Evolutionary conservation across 148 eudicot genomes (phyloP), one percentile per base, ranked within the genome.

Genomic region (Cornus florida): DNA sequence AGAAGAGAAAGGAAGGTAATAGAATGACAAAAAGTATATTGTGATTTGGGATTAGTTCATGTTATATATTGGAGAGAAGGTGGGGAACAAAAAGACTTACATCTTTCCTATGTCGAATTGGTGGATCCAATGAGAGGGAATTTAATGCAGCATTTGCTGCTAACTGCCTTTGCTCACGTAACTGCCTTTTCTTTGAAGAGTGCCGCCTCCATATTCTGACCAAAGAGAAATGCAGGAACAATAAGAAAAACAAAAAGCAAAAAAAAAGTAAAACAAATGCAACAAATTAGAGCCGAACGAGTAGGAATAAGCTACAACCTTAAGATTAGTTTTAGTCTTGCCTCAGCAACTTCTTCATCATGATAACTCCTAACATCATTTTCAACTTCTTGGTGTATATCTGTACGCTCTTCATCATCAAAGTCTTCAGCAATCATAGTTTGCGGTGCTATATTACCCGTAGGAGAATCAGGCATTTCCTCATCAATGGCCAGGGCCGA

Each of bases 171-270:
- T 84, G 88, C 80, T 92, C 92, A 19, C 92, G 92, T 33, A 92
- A 39, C 70, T 89, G 88, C 78, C 82, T 94, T 85, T 81, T 92
- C 81, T 84, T 91, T 60, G 71, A 50, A 71, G 83, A 79, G 28
- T 86, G 91, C 83, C 93, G 88, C 88, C 87, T 94, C 99, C 99
- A 96, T 71, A 87, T 78, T 90, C 99, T 96, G 86, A 81, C 78
- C 74, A 81, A 62, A 60, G 41, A 75, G 50, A 79, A 77, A 64
- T n/a, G 41, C 5, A 78, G 41, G 59, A 62, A 85, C 69, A 81
- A 67, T 70, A 76, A 57, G 62, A 75, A 38, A n/a, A n/a, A n/a
- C n/a, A n/a, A n/a, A n/a, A n/a, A n/a, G n/a, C n/a, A n/a, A n/a
- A 35, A 74, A 75, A 43, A 48, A 71, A 35, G 46, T 62, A 14